These are phyloP conservation scores for Nematocida ironsii DNA, from an alignment of 371 early-diverging fungal species.

Conservation along the genomic window DNA sequence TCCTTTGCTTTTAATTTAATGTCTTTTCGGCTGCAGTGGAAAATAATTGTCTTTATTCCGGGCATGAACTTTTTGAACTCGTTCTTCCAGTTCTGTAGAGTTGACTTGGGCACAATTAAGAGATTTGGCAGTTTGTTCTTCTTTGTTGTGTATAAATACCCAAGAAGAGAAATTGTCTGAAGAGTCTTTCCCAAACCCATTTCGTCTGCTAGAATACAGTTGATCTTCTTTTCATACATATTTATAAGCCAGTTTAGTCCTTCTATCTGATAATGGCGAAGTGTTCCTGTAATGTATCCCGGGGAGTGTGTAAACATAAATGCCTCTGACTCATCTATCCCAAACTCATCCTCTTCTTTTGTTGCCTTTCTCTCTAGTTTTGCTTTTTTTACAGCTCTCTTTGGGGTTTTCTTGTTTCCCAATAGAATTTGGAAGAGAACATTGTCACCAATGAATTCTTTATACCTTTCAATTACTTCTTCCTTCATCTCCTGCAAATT, in stretches of 20 bases:
- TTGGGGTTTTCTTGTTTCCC: conserved; percentile 44
- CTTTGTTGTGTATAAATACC: conserved; percentile 58
- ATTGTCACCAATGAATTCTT: conserved; percentile 65
- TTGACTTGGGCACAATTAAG: conserved; percentile 61
- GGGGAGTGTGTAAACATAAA: conserved; percentile 65
- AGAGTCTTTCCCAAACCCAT: conserved; percentile 95
- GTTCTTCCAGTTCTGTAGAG: conserved; percentile 62
- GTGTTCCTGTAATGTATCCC: conserved; percentile 60
- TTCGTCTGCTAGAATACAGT: conserved; percentile 91
- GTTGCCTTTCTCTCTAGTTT: conserved; percentile 24
- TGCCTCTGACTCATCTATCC: conserved; percentile 54
- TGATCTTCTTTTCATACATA: conserved; percentile 88
- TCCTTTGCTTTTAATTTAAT: conserved; percentile 82
- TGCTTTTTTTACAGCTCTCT: conserved; percentile 9
- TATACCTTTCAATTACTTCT: conserved; percentile 61
- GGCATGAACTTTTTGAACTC: conserved; percentile 64
- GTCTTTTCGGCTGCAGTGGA: conserved; percentile 75
- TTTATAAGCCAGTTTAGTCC: conserved; percentile 96
- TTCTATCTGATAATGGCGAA: conserved; percentile 79
- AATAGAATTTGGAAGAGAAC: conserved; percentile 63
- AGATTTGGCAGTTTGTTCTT: conserved; percentile 63
- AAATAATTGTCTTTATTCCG: conserved; percentile 65
- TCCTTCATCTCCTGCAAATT: conserved; percentile 56
- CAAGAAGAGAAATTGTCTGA: conserved; percentile 83
- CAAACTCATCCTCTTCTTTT: conserved; percentile 47